Conservation (phyloP, 2,329 filamentous ascomycete genomes). For the Pseudocercospora pini-densiflorae region DNA sequence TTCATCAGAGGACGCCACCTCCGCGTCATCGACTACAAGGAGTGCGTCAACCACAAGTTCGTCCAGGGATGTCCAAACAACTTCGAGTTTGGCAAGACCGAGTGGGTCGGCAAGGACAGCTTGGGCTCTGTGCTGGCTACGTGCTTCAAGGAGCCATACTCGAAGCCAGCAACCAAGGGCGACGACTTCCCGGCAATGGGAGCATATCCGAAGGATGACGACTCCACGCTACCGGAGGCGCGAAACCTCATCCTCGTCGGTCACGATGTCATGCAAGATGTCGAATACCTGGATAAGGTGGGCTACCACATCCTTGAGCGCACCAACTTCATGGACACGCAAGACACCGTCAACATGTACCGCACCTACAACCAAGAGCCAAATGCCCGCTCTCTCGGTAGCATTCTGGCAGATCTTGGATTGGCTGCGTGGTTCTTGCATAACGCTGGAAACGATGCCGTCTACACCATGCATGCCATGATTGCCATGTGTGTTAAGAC, state of each 20-base stretch:
- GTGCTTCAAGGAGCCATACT: constrained; percentile 64
- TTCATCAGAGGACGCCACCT: constrained; percentile 75
- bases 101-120: constrained; percentile 56
- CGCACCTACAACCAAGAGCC: constrained; percentile 61
- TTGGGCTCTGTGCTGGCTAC: constrained; percentile 53
- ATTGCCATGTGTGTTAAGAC: constrained; percentile 62
- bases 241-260: constrained; percentile 78
- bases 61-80: constrained; percentile 73
- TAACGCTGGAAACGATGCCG: constrained; percentile 46
- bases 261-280: constrained; percentile 71
- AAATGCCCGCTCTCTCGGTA: constrained; percentile 59
- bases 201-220: background rate
- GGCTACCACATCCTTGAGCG: constrained; percentile 64
- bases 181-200: background rate
- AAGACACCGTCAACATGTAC: constrained; percentile 75
- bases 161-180: constrained; percentile 30
- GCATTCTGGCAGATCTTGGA: constrained; percentile 66
- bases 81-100: constrained; percentile 74
- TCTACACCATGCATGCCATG: constrained; percentile 58
- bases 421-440: constrained; percentile 59
- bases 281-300: constrained; percentile 68
- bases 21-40: constrained; percentile 70
- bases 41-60: constrained; percentile 69
- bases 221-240: constrained; percentile 30
- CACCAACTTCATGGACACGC: constrained; percentile 53